phyloP scores from a whole-genome alignment of 2,329 filamentous ascomycete genomes.

The Fonsecaea monophora region DNA sequence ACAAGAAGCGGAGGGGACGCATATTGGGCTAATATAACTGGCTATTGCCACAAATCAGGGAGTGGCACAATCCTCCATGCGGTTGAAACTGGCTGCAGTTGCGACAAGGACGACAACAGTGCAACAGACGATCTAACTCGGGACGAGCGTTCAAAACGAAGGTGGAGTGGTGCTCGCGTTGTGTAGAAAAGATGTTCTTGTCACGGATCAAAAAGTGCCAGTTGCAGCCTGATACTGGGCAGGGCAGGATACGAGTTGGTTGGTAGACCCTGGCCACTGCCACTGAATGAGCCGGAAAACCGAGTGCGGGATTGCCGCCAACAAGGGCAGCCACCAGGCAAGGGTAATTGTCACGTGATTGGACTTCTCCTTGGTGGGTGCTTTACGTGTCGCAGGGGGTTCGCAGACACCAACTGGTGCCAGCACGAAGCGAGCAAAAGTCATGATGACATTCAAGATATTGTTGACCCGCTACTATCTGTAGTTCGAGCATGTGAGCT shows the following conservation, averaged over 20 bases:
- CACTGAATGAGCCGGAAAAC: not conserved
- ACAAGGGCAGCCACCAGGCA: not conserved
- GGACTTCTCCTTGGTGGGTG: not conserved
- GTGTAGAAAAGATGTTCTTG: slow-evolving; percentile 10
- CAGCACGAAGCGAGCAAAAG: not conserved
- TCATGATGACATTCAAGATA: not conserved
- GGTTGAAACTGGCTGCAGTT: slow-evolving; percentile 14
- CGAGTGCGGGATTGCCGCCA: not conserved
- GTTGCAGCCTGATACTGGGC: slow-evolving; percentile 15
- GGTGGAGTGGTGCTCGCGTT: slow-evolving; percentile 4
- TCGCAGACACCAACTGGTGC: not conserved
- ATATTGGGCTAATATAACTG: slow-evolving; percentile 44
- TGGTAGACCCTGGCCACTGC: slow-evolving; percentile 7
- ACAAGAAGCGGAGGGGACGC: slow-evolving; percentile 55
- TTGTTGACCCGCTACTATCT: not conserved
- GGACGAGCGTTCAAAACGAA: slow-evolving; percentile 11
- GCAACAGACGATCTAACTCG: slow-evolving; percentile 5
- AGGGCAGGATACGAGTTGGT: not conserved
- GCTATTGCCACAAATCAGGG: slow-evolving; percentile 21
- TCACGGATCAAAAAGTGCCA: not conserved
- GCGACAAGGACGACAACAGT: not conserved
- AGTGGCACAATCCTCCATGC: slow-evolving; percentile 30
- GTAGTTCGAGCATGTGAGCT: too few species aligned
- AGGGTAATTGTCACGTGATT: not conserved
- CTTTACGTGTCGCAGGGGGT: slow-evolving; percentile 1